Conservation (phyloP, 2,329 filamentous ascomycete species). For the Nothophaeocryptopus gaeumannii region DNA sequence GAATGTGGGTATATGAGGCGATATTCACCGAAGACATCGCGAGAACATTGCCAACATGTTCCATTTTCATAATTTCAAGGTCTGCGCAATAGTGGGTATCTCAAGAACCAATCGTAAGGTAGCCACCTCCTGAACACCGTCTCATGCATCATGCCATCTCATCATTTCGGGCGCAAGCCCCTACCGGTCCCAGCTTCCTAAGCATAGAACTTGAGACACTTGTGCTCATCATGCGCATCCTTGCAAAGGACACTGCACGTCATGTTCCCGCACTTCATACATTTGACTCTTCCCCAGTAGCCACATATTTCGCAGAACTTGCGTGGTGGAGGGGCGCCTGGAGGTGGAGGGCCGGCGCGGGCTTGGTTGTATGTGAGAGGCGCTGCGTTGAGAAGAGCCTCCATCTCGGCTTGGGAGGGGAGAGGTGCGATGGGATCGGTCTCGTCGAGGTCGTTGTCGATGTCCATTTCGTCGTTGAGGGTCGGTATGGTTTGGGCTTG, state of each 20-base stretch:
- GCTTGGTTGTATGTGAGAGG: slow-evolving; percentile 68
- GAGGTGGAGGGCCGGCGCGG: slow-evolving; percentile 41
- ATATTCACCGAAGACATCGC: no score
- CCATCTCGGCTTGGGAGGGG: slow-evolving; percentile 52
- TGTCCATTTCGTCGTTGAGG: slow-evolving; percentile 43
- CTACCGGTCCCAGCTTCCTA: slow-evolving; percentile 17
- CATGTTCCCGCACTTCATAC: slow-evolving; percentile 72
- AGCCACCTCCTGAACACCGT: no score
- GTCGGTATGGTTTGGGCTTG: slow-evolving; percentile 14
- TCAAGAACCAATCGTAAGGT: no score
- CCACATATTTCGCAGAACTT: slow-evolving; percentile 77
- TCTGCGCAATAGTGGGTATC: no score
- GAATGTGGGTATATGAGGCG: no score
- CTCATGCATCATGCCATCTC: neutral
- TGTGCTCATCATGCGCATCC: slow-evolving; percentile 68
- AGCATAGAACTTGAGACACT: slow-evolving; percentile 55
- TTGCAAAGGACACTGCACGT: slow-evolving; percentile 77
- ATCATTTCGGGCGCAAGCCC: slow-evolving; percentile 4
- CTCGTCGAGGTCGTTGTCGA: slow-evolving; percentile 43
- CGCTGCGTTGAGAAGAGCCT: slow-evolving; percentile 60
- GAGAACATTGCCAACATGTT: no score
- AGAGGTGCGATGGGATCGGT: slow-evolving; percentile 20
- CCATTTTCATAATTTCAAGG: no score
- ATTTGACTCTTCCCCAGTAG: slow-evolving; percentile 75
- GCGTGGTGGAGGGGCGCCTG: slow-evolving; percentile 51